Percentiles rank a stretch among this genome's conserved stretches.
These are phyloP conservation scores for Fusarium temperatum DNA, from an alignment of 2,329 filamentous ascomycete species.

Conservation along the genomic window DNA sequence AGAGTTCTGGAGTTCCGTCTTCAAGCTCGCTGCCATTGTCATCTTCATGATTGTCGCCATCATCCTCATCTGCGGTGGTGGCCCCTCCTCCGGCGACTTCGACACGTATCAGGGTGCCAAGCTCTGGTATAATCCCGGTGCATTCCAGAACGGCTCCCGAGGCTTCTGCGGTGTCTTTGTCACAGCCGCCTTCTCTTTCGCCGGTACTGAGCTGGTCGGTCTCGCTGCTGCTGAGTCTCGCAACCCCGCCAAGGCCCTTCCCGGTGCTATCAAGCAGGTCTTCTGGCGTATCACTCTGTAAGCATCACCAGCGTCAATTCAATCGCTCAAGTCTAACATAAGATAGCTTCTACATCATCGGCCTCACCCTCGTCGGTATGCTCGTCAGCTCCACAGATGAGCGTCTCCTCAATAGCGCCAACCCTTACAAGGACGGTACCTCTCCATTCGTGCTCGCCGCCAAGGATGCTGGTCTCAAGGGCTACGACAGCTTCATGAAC, in stretches of 20 bases:
- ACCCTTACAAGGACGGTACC: slow-evolving; percentile 45
- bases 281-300: slow-evolving; percentile 61
- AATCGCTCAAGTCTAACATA: too few relatives aligned
- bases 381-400: slow-evolving; percentile 55
- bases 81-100: slow-evolving; percentile 56
- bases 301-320: background rate
- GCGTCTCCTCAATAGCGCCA: slow-evolving; percentile 51
- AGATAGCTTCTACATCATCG: slow-evolving; percentile 58
- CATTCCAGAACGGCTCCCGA: slow-evolving; percentile 75
- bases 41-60: slow-evolving; percentile 71
- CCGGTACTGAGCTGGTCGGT: slow-evolving; percentile 74
- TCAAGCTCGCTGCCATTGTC: slow-evolving; percentile 66
- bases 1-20: slow-evolving; percentile 63
- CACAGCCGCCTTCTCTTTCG: slow-evolving; percentile 74
- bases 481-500: slow-evolving; percentile 63
- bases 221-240: slow-evolving; percentile 74
- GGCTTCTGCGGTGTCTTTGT: slow-evolving; percentile 76
- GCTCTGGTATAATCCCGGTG: slow-evolving; percentile 49
- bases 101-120: slow-evolving; percentile 55
- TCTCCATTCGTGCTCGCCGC: slow-evolving; percentile 63
- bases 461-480: slow-evolving; percentile 57
- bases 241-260: slow-evolving; percentile 76
- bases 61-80: slow-evolving; percentile 66
- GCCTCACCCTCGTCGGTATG: slow-evolving; percentile 59
- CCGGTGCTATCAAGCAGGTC: slow-evolving; percentile 81